Percentiles rank a stretch among this genome's conserved stretches.
phyloP scores from a whole-genome alignment of 495 filamentous ascomycete genomes.

The Thermochaetoides thermophila region DNA sequence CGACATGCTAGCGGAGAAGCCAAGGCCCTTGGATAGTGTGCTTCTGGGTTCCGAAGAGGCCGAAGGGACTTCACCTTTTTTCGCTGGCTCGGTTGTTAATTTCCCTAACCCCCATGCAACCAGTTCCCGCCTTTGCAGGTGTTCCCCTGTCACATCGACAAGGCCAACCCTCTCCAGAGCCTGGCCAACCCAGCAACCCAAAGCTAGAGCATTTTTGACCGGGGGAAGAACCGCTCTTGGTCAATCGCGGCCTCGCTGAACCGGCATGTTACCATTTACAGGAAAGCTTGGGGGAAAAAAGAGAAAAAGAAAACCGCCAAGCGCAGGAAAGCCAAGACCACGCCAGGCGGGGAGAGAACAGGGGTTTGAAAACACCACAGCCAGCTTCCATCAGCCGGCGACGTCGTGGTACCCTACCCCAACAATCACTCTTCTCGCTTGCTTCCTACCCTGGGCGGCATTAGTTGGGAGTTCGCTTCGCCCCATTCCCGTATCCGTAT shows the following conservation, averaged over 20 bases:
- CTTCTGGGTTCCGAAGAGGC: no score
- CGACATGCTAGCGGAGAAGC: neutral
- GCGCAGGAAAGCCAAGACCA: constrained; percentile 1
- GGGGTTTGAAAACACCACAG: constrained; percentile 1
- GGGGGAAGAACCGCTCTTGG: constrained; percentile 3
- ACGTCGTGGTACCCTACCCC: constrained; percentile 3
- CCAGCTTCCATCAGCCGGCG: constrained; percentile 3
- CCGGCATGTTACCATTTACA: constrained; percentile 12
- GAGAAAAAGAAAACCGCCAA: neutral
- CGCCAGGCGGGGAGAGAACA: constrained; percentile 1
- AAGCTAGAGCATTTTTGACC: no score
- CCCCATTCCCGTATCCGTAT: no score
- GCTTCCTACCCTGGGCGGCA: constrained; percentile 4
- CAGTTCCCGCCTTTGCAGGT: no score
- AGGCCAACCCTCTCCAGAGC: constrained; percentile 9
- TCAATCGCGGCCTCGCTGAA: constrained; percentile 5
- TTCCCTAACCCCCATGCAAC: neutral
- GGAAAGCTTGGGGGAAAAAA: constrained; percentile 13
- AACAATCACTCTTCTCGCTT: constrained; percentile 1
- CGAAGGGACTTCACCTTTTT: no score
- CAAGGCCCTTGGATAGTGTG: no score
- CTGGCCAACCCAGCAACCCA: constrained; percentile 5
- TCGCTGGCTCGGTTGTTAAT: neutral
- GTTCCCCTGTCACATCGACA: no score
- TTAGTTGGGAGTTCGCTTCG: neutral